Evolutionary conservation across 192 early-diverging fungal genomes (phyloP).

Genomic region (Backusella circina): DNA sequence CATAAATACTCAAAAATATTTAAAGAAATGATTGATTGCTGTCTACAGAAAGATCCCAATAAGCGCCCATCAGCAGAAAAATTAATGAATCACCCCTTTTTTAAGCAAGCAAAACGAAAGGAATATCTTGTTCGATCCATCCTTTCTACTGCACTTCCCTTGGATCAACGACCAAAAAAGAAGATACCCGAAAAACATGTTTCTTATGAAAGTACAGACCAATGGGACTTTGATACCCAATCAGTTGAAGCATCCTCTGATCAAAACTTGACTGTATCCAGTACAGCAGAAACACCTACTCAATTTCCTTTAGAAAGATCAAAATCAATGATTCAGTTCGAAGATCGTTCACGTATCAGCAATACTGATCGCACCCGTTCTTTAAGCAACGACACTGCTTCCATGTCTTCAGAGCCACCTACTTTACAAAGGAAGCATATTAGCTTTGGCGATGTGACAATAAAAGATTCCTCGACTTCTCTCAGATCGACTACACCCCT

Average conservation of each 20-base stretch:
- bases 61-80: slow-evolving; percentile 76
- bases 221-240: slow-evolving; percentile 67
- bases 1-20: slow-evolving; percentile 75
- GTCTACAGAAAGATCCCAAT: slow-evolving; percentile 74
- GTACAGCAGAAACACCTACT: not conserved
- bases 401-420: not conserved
- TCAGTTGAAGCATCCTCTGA: slow-evolving; percentile 11
- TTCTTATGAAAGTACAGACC: slow-evolving; percentile 43
- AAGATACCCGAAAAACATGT: slow-evolving; percentile 42
- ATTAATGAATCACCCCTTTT: slow-evolving; percentile 70
- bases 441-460: slow-evolving; percentile 5
- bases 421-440: slow-evolving; percentile 3
- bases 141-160: slow-evolving; percentile 57
- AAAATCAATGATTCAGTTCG: slow-evolving; percentile 1
- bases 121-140: slow-evolving; percentile 58
- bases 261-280: not conserved
- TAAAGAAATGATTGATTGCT: slow-evolving; percentile 85
- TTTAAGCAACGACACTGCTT: not conserved
- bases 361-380: not conserved
- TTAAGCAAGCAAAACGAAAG: slow-evolving; percentile 69
- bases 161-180: slow-evolving; percentile 65
- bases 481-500: not conserved
- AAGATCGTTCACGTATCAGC: not conserved
- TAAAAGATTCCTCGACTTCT: not conserved
- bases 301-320: not conserved